Base-by-base conservation (phyloP, 345 rosid genomes). In the Camelina hispida region DNA sequence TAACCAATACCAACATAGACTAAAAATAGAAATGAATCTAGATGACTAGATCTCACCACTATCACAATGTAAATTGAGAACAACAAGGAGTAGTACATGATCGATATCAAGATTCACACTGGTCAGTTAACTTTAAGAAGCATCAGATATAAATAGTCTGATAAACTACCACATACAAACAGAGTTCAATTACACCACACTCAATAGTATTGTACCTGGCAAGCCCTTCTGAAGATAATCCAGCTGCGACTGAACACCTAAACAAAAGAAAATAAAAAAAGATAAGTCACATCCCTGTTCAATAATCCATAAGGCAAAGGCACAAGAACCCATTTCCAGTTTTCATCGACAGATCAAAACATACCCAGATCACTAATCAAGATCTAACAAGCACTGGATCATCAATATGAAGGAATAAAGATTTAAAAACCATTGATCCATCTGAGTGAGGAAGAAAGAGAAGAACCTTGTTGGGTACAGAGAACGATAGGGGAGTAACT, bases 381-480 rank as follows among this genome's bases (percentile, higher is more conserved):
- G 14, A 73, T 74, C 63, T 74, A 76, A 82, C 81, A 80, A 78
- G 75, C 63, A 77, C 35, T 66, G 43, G 15, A 20, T 51, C 81
- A 72, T 38, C 18, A 46, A 67, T 18, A 55, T n/a, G 55, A 59
- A 68, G n/a, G 51, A 51, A 47, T 9, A 42, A 42, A 79, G 18
- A 72, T 75, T 63, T 74, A 78, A 83, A 77, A 78, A 76, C 75
- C 64, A 78, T 46, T 65, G 50, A 62, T 14, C 51, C 20, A 14
- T 62, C 0, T 7, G 34, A 32, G 4, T 22, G 7, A 38, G 48
- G 2, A 20, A 25, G 28, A 37, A 47, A 53, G 43, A 68, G 13
- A 40, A 56, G 20, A 50, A 92, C 99, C 99, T 89, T 92, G 97
- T 66, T 92, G 97, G 55, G 93, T 90, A 70, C 99, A 95, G 73